Evolutionary conservation across 2,329 filamentous ascomycete species (phyloP).

Genomic region (Blastomyces parvus): DNA sequence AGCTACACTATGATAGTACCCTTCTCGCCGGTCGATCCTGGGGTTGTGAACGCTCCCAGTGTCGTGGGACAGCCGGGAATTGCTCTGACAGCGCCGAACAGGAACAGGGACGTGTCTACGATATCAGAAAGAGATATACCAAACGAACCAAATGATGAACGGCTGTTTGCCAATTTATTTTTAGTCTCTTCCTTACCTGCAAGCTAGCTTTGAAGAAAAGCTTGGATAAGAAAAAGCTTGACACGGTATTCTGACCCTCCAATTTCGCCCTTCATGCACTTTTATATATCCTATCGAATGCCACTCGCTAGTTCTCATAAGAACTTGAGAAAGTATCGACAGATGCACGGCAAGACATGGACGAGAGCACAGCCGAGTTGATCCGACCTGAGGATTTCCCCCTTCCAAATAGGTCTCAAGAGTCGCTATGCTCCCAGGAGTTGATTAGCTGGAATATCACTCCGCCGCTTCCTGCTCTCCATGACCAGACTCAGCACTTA

Average conservation of each 20-base stretch:
- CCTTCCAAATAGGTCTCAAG: conserved; percentile 4
- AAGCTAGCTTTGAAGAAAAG: too few species aligned
- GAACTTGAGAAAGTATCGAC: neutral
- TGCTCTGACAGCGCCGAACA: neutral
- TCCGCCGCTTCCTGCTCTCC: neutral
- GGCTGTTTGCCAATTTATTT: neutral
- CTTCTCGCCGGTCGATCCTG: neutral
- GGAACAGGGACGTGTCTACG: neutral
- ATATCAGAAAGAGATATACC: neutral
- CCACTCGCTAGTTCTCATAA: neutral
- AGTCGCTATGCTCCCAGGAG: neutral
- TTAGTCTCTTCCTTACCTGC: neutral
- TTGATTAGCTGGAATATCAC: conserved; percentile 2
- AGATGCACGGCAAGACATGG: neutral
- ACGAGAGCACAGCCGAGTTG: conserved; percentile 1
- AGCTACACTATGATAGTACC: neutral
- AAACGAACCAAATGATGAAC: neutral
- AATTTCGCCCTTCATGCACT: neutral
- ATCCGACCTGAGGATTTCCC: conserved; percentile 4
- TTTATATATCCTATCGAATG: neutral
- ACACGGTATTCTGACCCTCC: neutral
- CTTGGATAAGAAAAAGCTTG: neutral
- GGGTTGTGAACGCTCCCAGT: neutral
- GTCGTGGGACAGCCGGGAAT: neutral
- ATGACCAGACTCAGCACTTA: neutral